A percentile compares a stretch with the other conserved stretches of the same genome.
Evolutionary conservation across 2,329 filamentous ascomycete species (phyloP).

Genomic region (Monilinia fructigena): DNA sequence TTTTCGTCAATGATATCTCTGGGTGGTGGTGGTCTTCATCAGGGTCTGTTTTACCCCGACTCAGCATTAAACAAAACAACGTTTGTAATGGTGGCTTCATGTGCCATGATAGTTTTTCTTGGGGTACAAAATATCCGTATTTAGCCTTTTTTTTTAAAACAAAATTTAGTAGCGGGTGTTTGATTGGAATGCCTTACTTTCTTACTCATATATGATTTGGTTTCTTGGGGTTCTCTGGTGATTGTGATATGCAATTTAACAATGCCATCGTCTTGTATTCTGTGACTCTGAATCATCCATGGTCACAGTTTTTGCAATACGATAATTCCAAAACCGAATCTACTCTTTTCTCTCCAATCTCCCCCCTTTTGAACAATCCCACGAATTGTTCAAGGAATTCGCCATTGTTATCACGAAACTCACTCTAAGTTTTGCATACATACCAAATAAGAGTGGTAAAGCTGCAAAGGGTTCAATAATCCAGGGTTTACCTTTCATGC

Average conservation of each 20-base stretch:
- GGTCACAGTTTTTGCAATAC: too few species aligned
- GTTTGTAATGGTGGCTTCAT: conserved; percentile 35
- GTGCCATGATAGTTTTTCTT: conserved; percentile 22
- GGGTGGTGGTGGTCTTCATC: conserved; percentile 20
- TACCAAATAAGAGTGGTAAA: too few species aligned
- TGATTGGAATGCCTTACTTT: conserved; percentile 4
- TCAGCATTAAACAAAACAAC: conserved; percentile 27
- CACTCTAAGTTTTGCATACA: too few species aligned
- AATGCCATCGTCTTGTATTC: not conserved
- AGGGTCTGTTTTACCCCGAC: conserved; percentile 9
- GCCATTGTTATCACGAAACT: too few species aligned
- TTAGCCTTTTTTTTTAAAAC: conserved; percentile 13
- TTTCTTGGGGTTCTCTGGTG: not conserved
- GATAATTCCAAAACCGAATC: not conserved
- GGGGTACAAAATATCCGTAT: conserved; percentile 25
- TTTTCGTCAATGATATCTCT: conserved; percentile 25
- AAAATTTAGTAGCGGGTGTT: conserved; percentile 13
- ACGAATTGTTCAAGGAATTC: too few species aligned
- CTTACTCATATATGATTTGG: conserved; percentile 2
- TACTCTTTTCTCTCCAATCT: not conserved
- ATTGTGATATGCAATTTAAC: not conserved
- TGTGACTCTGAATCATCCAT: not conserved
- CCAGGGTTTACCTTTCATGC: too few species aligned
- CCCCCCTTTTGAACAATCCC: too few species aligned
- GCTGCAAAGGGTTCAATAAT: too few species aligned